phyloP scores from a whole-genome alignment of 176 grass and related monocot species.

The Juncus inflexus region DNA sequence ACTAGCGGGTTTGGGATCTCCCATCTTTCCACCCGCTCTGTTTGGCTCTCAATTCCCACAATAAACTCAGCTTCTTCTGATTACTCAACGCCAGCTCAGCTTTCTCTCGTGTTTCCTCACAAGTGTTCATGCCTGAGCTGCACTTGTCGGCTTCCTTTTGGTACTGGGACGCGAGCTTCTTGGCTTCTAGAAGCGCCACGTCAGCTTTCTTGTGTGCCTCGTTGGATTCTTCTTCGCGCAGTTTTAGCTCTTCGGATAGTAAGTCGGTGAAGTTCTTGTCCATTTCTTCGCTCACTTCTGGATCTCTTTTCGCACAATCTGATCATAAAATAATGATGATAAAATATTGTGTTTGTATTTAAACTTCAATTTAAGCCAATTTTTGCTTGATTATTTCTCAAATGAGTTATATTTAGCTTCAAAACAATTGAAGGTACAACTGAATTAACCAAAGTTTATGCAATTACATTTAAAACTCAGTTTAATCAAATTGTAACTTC shows the following conservation, averaged over 20 bases:
- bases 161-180: slow-evolving; percentile 89
- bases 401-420: too few species aligned
- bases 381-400: too few species aligned
- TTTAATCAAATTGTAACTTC: too few species aligned
- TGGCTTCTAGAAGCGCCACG: slow-evolving; percentile 74
- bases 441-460: too few species aligned
- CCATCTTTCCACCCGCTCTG: slow-evolving; percentile 58
- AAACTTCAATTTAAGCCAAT: too few species aligned
- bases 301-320: slow-evolving; percentile 75
- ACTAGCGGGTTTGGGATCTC: slow-evolving; percentile 4
- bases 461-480: too few species aligned
- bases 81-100: slow-evolving; percentile 42
- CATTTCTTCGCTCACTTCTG: slow-evolving; percentile 61
- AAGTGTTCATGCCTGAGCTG: slow-evolving; percentile 95
- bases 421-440: too few species aligned
- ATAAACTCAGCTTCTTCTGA: slow-evolving; percentile 68
- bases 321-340: neutral
- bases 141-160: slow-evolving; percentile 99
- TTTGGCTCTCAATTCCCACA: slow-evolving; percentile 74
- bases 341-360: too few species aligned
- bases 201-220: slow-evolving; percentile 73
- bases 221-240: slow-evolving; percentile 73
- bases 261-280: slow-evolving; percentile 78
- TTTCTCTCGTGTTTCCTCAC: slow-evolving; percentile 86
- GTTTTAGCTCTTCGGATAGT: slow-evolving; percentile 72